Evolutionary conservation across 495 filamentous ascomycete genomes (phyloP).

Genomic region (Delitschia confertaspora): DNA sequence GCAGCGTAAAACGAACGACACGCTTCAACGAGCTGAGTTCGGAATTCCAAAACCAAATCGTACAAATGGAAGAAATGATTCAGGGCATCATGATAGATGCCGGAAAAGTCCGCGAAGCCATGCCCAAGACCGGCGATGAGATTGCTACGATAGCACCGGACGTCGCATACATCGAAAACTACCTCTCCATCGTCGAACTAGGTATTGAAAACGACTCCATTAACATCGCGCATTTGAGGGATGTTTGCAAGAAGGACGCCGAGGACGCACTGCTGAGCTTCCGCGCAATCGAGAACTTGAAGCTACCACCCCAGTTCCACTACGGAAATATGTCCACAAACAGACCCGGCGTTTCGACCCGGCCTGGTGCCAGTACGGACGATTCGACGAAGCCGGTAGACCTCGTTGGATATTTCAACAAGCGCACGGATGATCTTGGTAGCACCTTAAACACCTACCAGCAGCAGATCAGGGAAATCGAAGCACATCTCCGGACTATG

Average conservation of each 20-base stretch:
- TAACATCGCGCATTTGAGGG: conserved; percentile 58
- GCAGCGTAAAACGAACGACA: conserved; percentile 71
- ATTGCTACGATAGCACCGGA: conserved; percentile 61
- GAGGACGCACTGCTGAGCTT: conserved; percentile 65
- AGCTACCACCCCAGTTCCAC: conserved; percentile 48
- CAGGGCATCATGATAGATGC: conserved; percentile 54
- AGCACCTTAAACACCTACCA: conserved; percentile 57
- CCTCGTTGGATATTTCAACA: conserved; percentile 69
- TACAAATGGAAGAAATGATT: conserved; percentile 64
- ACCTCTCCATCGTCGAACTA: conserved; percentile 62
- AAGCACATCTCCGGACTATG: conserved; percentile 68
- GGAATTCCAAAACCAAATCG: conserved; percentile 67
- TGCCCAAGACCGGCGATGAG: conserved; percentile 56
- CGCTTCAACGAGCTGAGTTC: conserved; percentile 83
- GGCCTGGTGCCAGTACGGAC: conserved; percentile 44
- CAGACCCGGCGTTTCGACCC: neutral
- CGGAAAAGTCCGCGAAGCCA: conserved; percentile 49
- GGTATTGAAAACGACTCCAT: conserved; percentile 63
- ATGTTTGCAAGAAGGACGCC: conserved; percentile 55
- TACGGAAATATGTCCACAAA: conserved; percentile 33
- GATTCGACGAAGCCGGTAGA: conserved; percentile 39
- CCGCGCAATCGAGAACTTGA: conserved; percentile 48
- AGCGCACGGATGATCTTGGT: conserved; percentile 62
- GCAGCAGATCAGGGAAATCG: conserved; percentile 67
- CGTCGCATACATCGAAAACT: conserved; percentile 62